Base-by-base conservation (phyloP, 202 grass and related monocot species). In the Setaria italica region DNA sequence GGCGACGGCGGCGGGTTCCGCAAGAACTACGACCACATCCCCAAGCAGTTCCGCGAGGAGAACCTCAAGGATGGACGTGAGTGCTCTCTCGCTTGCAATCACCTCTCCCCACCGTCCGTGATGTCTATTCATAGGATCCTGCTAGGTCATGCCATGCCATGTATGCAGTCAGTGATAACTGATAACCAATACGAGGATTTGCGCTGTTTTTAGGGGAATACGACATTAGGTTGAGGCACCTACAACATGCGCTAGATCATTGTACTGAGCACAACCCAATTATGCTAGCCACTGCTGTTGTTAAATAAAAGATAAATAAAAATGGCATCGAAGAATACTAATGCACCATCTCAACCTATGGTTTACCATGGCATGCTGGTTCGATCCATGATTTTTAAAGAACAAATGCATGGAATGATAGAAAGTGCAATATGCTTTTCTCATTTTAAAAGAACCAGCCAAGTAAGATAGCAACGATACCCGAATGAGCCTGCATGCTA, bases 31-130 rank as follows among this genome's bases (percentile, higher is more conserved):
- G 91, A 94, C 42, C 89, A 89, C 91, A 92, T 98, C 59, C 93
- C 95, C 55, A 92, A 92, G 72, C 89, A 92, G 69, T 98, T 98
- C 83, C 93, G 88, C 78, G 86, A 92, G 92, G 89, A 94, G 67
- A 92, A 94, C 88, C 93, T 95, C 77, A 89, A 87, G 84, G 90
- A 95, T 81, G 91, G 91, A 30, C 49, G 96, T 99, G 43, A 91
- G 93, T 75, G 50, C 65, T 55, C 80, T 2, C 49, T 62, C 80
- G 33, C 11, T 67, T 51, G 46, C 46, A 54, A 35, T 25, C 33
- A 39, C 33, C 39, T 41, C 39, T 41, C 39, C 39, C 39, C 39
- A 41, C 39, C 11, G 13, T 7, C 30, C 34, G 62, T 34, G 62
- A 34, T 64, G 62, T 15, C 30, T 64, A 34, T 34, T 34, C 5